Base-by-base conservation (phyloP, 495 filamentous ascomycete species). In the Tricharina praecox region DNA sequence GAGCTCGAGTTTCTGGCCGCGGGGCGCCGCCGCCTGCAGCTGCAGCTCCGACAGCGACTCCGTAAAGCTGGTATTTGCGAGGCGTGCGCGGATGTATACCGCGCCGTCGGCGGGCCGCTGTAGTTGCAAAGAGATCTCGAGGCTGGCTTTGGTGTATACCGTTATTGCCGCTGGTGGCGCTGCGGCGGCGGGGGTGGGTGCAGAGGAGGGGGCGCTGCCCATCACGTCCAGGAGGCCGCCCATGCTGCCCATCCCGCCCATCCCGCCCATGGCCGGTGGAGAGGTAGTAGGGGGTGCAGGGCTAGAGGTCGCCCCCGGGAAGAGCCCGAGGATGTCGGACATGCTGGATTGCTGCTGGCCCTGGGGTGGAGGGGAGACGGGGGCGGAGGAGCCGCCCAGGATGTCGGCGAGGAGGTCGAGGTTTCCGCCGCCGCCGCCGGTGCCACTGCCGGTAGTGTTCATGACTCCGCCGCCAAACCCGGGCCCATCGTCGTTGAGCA, bases 11-110 rank as follows among this genome's bases (percentile, higher is more conserved):
- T 83, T 88, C 64, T 96, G 92, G 28, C 78, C 85, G 67, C 94
- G 95, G 4, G 90, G 92, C 50, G 96, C 90, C 3, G 90, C 90
- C 38, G 87, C 92, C 63, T 96, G 92, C 44, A 97, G 60, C 4
- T 77, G 78, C 15, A 95, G 81, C 26, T 67, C 72, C 13, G 75
- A 70, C 38, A 96, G 70, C n/a, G 64, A 58, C 23, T 68, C 68
- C 42, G 77, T 75, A 45, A 72, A 73, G 11, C 77, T 79, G 1
- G 65, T 70, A 61, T 95, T 96, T 11, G 70, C 69, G 72, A 97
- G 95, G 4, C 81, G 76, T 15, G 85, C 83, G 23, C 80, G 66
- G 7, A 93, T 77, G 58, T 93, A 85, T 13, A 83, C 69, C 4
- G 68, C 69, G 24, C 74, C 79, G 53, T 76, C 75, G 3, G 79